Evolutionary conservation across 768 basidiomycete genomes (phyloP).

Genomic region (Suillus subalutaceus): DNA sequence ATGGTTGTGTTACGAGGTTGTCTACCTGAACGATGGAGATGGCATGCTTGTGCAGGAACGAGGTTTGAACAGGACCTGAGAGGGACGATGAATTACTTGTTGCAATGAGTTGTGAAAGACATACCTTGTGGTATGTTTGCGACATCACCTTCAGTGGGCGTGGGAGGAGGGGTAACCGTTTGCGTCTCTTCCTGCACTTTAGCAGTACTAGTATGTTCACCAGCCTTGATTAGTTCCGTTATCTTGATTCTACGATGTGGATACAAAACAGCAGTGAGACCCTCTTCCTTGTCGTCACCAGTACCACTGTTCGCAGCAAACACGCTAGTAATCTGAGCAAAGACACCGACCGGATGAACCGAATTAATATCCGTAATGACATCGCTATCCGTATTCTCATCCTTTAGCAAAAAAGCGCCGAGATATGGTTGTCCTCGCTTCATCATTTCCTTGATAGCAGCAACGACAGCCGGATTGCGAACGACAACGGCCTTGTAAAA

Average conservation of each 20-base stretch:
- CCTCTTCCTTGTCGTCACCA: constrained; percentile 77
- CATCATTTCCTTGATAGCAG: constrained; percentile 95
- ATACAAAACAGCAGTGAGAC: constrained; percentile 92
- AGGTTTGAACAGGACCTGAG: constrained; percentile 73
- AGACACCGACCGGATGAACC: constrained; percentile 92
- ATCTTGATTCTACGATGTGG: constrained; percentile 91
- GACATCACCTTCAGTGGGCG: constrained; percentile 26
- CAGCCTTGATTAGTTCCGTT: constrained; percentile 80
- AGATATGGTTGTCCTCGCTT: constrained; percentile 96
- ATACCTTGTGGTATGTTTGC: constrained; percentile 29
- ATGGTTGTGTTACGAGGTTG: constrained; percentile 80
- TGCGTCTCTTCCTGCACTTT: constrained; percentile 41
- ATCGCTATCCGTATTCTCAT: constrained; percentile 90
- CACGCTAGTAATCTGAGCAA: constrained; percentile 95
- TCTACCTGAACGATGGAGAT: constrained; percentile 90
- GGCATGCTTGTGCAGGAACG: constrained; percentile 78
- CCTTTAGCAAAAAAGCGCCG: constrained; percentile 95
- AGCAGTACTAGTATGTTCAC: constrained; percentile 41
- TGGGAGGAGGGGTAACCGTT: constrained; percentile 50
- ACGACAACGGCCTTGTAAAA: constrained; percentile 99
- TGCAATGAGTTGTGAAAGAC: background rate
- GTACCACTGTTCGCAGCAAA: constrained; percentile 63
- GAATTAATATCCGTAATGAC: constrained; percentile 86
- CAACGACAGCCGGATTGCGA: constrained; percentile 86
- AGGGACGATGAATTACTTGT: background rate